A percentile compares a stretch with the other conserved stretches of the same genome.
Evolutionary conservation across 208 protist species (phyloP).

Genomic region (Wallacemonas collosoma): DNA sequence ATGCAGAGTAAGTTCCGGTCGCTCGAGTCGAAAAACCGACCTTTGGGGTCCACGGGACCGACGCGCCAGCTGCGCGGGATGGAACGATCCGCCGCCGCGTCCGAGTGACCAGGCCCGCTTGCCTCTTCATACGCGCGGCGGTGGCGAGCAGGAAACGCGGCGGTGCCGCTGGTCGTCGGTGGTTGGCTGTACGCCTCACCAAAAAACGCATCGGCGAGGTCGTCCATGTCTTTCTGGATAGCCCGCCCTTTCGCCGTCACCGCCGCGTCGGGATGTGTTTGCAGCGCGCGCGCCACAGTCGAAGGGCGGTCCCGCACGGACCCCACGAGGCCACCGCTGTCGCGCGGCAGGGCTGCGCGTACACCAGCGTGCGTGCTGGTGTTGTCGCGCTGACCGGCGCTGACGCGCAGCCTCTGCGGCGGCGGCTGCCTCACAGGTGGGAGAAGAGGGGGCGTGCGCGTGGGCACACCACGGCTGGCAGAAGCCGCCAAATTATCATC

Average conservation of each 20-base stretch:
- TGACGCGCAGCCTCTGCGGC: too few species aligned
- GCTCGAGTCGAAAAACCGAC: constrained; percentile 70
- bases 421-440: too few species aligned
- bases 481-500: too few species aligned
- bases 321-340: too few species aligned
- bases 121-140: neutral
- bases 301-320: constrained; percentile 8
- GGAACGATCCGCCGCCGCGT: constrained; percentile 11
- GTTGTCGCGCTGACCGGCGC: too few species aligned
- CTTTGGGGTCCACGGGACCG: constrained; percentile 52
- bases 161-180: neutral
- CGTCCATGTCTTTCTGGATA: constrained; percentile 59
- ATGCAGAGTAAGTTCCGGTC: constrained; percentile 89
- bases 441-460: too few species aligned
- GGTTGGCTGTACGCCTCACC: constrained; percentile 31
- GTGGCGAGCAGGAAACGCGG: neutral
- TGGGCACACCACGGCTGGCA: too few species aligned
- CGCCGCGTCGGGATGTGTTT: constrained; percentile 28
- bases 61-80: constrained; percentile 37
- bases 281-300: constrained; percentile 34
- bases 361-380: too few species aligned
- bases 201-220: constrained; percentile 64
- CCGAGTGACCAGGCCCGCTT: neutral
- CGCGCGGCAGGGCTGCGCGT: too few species aligned
- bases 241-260: constrained; percentile 35